Evolutionary conservation across 305 asterid genomes (phyloP), one percentile per base, ranked within the genome.

Genomic region (Striga hermonthica): DNA sequence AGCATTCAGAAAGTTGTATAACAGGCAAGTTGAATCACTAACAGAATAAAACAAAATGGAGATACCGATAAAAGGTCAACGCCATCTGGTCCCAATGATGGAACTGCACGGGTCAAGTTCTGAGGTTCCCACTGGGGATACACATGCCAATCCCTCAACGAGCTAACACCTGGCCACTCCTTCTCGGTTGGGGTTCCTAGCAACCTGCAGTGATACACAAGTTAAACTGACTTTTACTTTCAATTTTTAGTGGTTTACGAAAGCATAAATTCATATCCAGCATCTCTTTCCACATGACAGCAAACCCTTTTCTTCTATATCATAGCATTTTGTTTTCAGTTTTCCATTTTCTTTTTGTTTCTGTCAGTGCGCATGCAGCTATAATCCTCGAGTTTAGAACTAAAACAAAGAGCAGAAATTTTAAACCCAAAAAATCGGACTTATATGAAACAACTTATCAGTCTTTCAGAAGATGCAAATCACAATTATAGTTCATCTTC

Each of bases 51-150:
- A 14, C 31, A 5, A 57, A 70, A 44, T 50, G 72, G 65, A 72
- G 16, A 35, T 77, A 86, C 96, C 66, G 85, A 62, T 60, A 92
- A 76, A 74, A 92, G 98, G 65, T 90, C 97, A 7, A 92, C 78
- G 11, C 95, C 98, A 47, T 86, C 90, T 66, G 91, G 83, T 43
- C 84, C 95, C 71, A 92, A 62, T 0, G 94, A 56, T 4, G 96
- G 96, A 75, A 92, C 98, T 47, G 80, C 82, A 15, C 87, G 87
- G n/a, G 88, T 86, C 81, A 92, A 71, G 76, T 76, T 80, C 79
- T 89, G 96, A 63, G 96, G 72, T 62, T 86, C 98, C 98, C 98
- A 92, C 40, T 76, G 80, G 40, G 98, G 98, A 73, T 92, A 92
- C 63, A 81, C 91, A 74, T 92, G 97, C 97, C 98, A 92, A 74